These are phyloP conservation scores for Musa troglodytarum DNA, from an alignment of 176 grass and related monocot species.

Conservation along the genomic window DNA sequence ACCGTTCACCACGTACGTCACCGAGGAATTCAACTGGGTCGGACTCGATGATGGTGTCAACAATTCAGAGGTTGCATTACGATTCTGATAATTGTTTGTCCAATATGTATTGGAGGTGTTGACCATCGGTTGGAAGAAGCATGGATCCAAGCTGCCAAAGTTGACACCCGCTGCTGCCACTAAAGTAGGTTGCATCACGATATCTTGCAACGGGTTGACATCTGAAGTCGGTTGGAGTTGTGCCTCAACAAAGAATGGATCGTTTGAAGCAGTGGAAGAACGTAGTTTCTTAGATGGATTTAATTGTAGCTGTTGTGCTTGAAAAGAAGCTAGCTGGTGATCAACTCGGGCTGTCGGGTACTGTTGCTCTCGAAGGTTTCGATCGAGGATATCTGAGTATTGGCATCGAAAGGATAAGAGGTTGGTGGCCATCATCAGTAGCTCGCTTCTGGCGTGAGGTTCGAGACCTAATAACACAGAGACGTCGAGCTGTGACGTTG, in stretches of 20 bases:
- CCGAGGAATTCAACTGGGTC: slow-evolving; percentile 7
- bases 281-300: neutral
- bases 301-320: neutral
- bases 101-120: slow-evolving; percentile 33
- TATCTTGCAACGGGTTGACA: neutral
- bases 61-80: slow-evolving; percentile 31
- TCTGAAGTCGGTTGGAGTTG: slow-evolving; percentile 30
- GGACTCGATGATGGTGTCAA: slow-evolving; percentile 13
- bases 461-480: slow-evolving; percentile 51
- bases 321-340: neutral
- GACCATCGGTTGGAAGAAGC: slow-evolving; percentile 24
- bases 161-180: neutral
- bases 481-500: slow-evolving; percentile 37
- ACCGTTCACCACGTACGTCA: too few species aligned
- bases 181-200: too few species aligned
- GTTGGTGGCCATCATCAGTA: slow-evolving; percentile 45
- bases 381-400: neutral
- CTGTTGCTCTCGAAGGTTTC: neutral
- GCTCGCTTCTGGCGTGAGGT: slow-evolving; percentile 48
- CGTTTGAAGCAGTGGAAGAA: neutral
- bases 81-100: slow-evolving; percentile 30
- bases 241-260: slow-evolving; percentile 21
- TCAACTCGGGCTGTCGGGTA: neutral
- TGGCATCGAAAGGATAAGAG: slow-evolving; percentile 16
- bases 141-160: slow-evolving; percentile 3